Percentiles rank a stretch among this genome's conserved stretches.
Evolutionary conservation across 2,329 filamentous ascomycete genomes (phyloP).

Genomic region (Ceratocystis cubensis): DNA sequence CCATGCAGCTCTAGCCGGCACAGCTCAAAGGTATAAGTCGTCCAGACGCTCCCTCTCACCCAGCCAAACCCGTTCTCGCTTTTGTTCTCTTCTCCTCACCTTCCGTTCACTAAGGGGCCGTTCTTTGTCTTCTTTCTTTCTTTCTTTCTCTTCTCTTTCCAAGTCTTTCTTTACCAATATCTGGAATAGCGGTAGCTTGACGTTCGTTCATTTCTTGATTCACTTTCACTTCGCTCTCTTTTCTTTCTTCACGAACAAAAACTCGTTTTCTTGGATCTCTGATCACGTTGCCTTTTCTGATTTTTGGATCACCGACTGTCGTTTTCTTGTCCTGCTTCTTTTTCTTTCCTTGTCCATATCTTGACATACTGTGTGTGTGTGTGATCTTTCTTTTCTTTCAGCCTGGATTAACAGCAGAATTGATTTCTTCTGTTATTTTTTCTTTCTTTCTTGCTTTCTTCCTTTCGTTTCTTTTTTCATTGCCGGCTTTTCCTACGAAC

Average conservation of each 20-base stretch:
- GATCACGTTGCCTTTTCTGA: not conserved
- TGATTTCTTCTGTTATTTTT: slow-evolving; percentile 19
- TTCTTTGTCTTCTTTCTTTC: slow-evolving; percentile 25
- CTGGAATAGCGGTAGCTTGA: slow-evolving; percentile 21
- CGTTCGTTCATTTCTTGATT: slow-evolving; percentile 18
- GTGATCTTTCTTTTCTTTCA: slow-evolving; percentile 11
- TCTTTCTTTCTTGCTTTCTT: slow-evolving; percentile 12
- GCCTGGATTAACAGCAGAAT: slow-evolving; percentile 7
- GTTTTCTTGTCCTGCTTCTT: slow-evolving; percentile 12
- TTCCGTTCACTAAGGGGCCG: slow-evolving; percentile 25
- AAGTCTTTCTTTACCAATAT: slow-evolving; percentile 20
- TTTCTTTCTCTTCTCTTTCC: slow-evolving; percentile 25
- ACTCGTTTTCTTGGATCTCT: not conserved
- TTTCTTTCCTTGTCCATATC: slow-evolving; percentile 2
- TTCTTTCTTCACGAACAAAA: not conserved
- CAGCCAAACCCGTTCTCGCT: slow-evolving; percentile 14
- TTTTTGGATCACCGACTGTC: slow-evolving; percentile 8
- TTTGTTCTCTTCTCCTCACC: slow-evolving; percentile 20
- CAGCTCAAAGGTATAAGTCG: not conserved
- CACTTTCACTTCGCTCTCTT: not conserved
- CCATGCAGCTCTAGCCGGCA: not conserved
- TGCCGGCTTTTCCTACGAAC: slow-evolving; percentile 11
- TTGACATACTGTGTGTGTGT: slow-evolving; percentile 13
- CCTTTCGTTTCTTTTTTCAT: slow-evolving; percentile 18
- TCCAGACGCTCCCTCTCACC: not conserved